These are phyloP conservation scores for Selenicereus undatus DNA, from an alignment of 148 eudicot genomes.

Conservation along the genomic window DNA sequence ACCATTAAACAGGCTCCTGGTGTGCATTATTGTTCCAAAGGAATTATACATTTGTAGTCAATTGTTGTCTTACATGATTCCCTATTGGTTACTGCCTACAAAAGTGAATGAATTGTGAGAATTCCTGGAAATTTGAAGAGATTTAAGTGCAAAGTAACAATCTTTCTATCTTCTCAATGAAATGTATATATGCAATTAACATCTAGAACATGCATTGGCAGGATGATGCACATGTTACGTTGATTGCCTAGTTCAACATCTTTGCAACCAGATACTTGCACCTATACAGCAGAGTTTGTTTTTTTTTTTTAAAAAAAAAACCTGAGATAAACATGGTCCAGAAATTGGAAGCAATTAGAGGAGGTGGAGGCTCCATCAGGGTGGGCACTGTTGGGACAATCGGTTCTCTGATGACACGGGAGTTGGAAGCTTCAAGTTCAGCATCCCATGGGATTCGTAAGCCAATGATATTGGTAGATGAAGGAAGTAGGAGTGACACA, in stretches of 20 bases:
- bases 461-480: slow-evolving; percentile 42
- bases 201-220: slow-evolving; percentile 5
- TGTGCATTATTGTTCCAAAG: background rate
- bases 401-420: slow-evolving; percentile 71
- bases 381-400: slow-evolving; percentile 79
- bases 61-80: slow-evolving; percentile 4
- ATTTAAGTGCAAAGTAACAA: background rate
- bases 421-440: slow-evolving; percentile 44
- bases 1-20: background rate
- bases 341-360: slow-evolving; percentile 67
- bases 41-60: background rate
- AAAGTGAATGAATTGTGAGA: background rate
- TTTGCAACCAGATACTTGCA: background rate
- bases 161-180: background rate
- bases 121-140: background rate
- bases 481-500: slow-evolving; percentile 47
- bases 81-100: background rate
- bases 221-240: background rate
- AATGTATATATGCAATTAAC: slow-evolving; percentile 3
- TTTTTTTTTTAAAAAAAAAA: too few species aligned
- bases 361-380: slow-evolving; percentile 82
- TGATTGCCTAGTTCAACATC: slow-evolving; percentile 4
- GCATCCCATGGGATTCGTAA: slow-evolving; percentile 30
- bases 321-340: slow-evolving; percentile 45
- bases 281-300: too few species aligned